These are phyloP conservation scores for Sporothrix luriei DNA, from an alignment of 2,329 filamentous ascomycete species.

Conservation along the genomic window DNA sequence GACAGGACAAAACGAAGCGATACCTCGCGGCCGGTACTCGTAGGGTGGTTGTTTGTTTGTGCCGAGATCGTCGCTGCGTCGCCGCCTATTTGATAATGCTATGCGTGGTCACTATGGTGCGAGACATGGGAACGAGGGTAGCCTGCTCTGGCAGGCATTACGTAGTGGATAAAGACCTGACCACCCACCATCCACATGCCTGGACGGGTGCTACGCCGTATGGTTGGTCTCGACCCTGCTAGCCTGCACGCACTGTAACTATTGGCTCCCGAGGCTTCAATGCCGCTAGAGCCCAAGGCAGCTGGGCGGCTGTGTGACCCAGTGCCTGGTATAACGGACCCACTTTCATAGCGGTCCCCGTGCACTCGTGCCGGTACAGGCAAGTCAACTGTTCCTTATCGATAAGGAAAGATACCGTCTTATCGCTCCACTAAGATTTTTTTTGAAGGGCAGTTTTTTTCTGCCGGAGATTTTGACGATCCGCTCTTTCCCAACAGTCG, in stretches of 20 bases:
- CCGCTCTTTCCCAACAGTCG: conserved; percentile 26
- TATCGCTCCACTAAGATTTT: conserved; percentile 32
- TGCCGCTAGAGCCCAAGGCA: conserved; percentile 2
- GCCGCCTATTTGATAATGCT: conserved; percentile 12
- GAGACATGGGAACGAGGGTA: conserved; percentile 1
- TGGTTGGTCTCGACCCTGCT: conserved; percentile 24
- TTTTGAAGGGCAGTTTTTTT: conserved; percentile 32
- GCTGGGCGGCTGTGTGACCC: background rate
- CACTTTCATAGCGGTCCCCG: background rate
- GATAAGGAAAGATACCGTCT: conserved; percentile 31
- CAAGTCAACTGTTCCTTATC: conserved; percentile 25
- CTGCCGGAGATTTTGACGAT: conserved; percentile 17
- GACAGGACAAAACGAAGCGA: background rate
- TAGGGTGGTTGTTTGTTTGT: conserved; percentile 24
- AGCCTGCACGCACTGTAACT: conserved; percentile 25
- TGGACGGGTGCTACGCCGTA: conserved; percentile 11
- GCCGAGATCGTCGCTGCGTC: conserved; percentile 21
- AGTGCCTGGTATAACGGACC: background rate
- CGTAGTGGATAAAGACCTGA: conserved; percentile 29
- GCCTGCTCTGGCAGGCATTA: conserved; percentile 31
- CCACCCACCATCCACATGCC: conserved; percentile 5
- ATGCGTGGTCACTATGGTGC: conserved; percentile 22
- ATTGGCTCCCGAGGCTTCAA: conserved; percentile 20
- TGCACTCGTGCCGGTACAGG: too few relatives aligned
- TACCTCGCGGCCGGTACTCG: conserved; percentile 13